phyloP scores from a whole-genome alignment of 148 eudicot species.

The Cornus suecica region DNA sequence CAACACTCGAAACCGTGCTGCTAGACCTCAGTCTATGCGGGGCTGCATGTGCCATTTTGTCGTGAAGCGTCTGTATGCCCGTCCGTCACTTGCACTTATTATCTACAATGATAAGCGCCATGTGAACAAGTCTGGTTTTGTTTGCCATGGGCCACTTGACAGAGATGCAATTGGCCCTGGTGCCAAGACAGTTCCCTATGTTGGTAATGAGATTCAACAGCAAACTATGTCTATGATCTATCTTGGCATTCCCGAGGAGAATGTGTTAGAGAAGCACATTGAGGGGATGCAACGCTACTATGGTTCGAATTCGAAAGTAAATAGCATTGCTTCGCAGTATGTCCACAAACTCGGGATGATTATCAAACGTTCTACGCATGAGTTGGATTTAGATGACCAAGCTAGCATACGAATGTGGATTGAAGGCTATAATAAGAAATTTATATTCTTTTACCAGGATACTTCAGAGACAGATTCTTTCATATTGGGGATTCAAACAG shows the following conservation, averaged over 20 bases:
- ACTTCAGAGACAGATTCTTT: conserved; percentile 71
- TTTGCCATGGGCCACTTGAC: conserved; percentile 96
- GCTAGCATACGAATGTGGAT: conserved; percentile 86
- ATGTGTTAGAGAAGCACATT: conserved; percentile 85
- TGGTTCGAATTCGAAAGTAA: conserved; percentile 64
- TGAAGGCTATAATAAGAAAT: conserved; percentile 83
- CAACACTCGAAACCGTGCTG: conserved; percentile 95
- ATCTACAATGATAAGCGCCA: conserved; percentile 80
- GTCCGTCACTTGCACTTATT: conserved; percentile 71
- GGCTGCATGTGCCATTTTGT: conserved; percentile 94
- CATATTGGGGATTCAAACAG: conserved; percentile 92
- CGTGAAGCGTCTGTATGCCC: conserved; percentile 92
- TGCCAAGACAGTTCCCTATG: conserved; percentile 76
- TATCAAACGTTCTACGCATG: conserved; percentile 83
- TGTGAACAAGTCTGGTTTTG: conserved; percentile 81
- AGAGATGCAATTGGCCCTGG: conserved; percentile 98
- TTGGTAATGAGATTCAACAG: conserved; percentile 89
- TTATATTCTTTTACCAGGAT: conserved; percentile 75
- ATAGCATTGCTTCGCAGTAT: conserved; percentile 83
- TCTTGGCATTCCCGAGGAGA: conserved; percentile 94
- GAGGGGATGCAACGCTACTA: conserved; percentile 88
- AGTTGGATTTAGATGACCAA: conserved; percentile 91
- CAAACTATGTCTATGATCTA: conserved; percentile 98
- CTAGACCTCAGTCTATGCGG: conserved; percentile 98
- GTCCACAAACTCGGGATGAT: conserved; percentile 93